These are phyloP conservation scores for Brassica carinata DNA, from an alignment of 345 rosid genomes.

Conservation along the genomic window DNA sequence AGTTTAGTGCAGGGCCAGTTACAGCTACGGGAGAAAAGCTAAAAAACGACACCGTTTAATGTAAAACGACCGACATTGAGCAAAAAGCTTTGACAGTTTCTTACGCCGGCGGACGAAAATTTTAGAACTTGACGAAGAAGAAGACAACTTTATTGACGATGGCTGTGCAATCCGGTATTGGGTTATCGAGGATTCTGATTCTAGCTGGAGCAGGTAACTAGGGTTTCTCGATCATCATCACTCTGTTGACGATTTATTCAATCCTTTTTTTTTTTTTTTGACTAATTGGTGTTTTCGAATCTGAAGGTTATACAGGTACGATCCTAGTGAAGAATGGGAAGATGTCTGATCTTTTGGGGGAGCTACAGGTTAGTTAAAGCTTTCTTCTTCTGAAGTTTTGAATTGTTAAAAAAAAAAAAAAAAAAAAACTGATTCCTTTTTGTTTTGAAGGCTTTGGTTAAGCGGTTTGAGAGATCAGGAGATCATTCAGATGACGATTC, in stretches of 20 bases:
- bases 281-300: slow-evolving; percentile 5
- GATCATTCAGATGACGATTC: slow-evolving; percentile 56
- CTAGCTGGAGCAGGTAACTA: slow-evolving; percentile 63
- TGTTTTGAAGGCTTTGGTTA: slow-evolving; percentile 54
- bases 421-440: not conserved
- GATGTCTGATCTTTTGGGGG: slow-evolving; percentile 55
- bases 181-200: slow-evolving; percentile 68
- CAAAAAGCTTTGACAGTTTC: not conserved
- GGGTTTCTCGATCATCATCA: slow-evolving; percentile 27
- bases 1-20: not conserved
- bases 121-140: slow-evolving; percentile 8
- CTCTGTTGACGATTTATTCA: not conserved
- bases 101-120: slow-evolving; percentile 29
- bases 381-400: slow-evolving; percentile 5
- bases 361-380: not conserved
- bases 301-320: slow-evolving; percentile 72
- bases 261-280: not conserved
- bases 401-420: not conserved
- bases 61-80: not conserved
- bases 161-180: slow-evolving; percentile 85
- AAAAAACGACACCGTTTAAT: not conserved
- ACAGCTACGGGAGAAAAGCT: not conserved
- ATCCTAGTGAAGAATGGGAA: slow-evolving; percentile 77
- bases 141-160: slow-evolving; percentile 38
- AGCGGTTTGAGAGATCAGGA: slow-evolving; percentile 61